Evolutionary conservation across 192 early-diverging fungal genomes (phyloP), one percentile per base, ranked within the genome.

Genomic region (Chytriomyces hyalinus): DNA sequence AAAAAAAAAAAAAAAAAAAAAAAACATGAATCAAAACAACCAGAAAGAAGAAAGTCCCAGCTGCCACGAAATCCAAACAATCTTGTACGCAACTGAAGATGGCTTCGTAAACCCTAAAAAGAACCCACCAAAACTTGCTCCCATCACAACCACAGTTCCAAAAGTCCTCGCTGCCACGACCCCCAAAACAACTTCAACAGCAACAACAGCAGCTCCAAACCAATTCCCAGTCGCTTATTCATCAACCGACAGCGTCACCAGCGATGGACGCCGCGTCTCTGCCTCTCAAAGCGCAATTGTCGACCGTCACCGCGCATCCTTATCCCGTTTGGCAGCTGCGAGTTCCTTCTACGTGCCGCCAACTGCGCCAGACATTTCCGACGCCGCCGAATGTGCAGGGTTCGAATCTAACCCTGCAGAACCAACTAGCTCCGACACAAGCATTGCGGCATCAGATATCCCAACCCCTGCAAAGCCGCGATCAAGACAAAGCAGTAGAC

Each of bases 21-120:
- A 36, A 5, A n/a, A 65, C 7, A 67, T 57, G n/a, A 5, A 17
- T 36, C 10, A n/a, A 65, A n/a, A 5, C 61, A 9, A 17, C 26
- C 6, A 13, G 43, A 51, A 78, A 70, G 49, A 78, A 6, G 82
- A 78, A 20, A 77, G 84, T 8, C 86, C 87, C 0, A 75, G 84
- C 43, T 80, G 71, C 47, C 91, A 91, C 70, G 90, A 93, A 3
- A 91, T 96, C 71, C 93, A 94, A 77, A 78, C 83, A 47, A 92
- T 96, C 73, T 85, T 96, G 69, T 96, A 96, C 80, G 93, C 90
- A 78, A 96, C 95, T 65, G 95, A 95, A 74, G 94, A 92, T 76
- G 79, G 81, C 8, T 77, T 78, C 59, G 65, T 77, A 70, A 62
- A 67, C 26, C 83, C 67, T 11, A 62, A 77, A 20, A 53, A 49